Conservation (phyloP, 2,329 filamentous ascomycete genomes). For the Fusarium subtropicale region DNA sequence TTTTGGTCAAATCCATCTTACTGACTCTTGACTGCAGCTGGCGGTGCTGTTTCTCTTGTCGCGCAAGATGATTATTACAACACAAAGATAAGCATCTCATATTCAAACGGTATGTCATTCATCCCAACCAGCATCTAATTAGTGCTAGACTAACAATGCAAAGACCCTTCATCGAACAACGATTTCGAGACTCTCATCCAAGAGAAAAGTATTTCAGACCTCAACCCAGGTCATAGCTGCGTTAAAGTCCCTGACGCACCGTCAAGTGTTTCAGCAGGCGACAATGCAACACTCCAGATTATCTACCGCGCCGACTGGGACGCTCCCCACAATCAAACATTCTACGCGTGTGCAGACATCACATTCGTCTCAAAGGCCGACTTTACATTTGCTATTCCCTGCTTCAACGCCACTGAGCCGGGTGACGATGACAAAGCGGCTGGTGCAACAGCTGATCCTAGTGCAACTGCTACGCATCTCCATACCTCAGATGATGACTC, state of each 20-base stretch:
- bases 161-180: conserved; percentile 55
- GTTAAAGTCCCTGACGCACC: conserved; percentile 54
- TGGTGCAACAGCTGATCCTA: conserved; percentile 20
- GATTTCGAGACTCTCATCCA: conserved; percentile 57
- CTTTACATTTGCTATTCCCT: conserved; percentile 53
- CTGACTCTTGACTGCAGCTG: conserved; percentile 52
- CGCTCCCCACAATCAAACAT: conserved; percentile 57
- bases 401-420: conserved; percentile 58
- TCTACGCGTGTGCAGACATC: conserved; percentile 64
- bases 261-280: conserved; percentile 52
- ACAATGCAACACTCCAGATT: conserved; percentile 62
- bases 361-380: conserved; percentile 53
- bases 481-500: not conserved
- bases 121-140: not conserved
- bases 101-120: conserved; percentile 56
- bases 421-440: conserved; percentile 43
- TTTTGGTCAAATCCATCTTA: fast-evolving
- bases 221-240: conserved; percentile 61
- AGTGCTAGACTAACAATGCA: not conserved
- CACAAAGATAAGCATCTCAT: conserved; percentile 65
- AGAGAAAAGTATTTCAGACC: conserved; percentile 51
- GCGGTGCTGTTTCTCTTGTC: conserved; percentile 66
- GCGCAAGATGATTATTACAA: conserved; percentile 68
- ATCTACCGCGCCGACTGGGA: conserved; percentile 60
- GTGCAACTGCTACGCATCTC: conserved; percentile 29